Percentiles rank a stretch among this genome's conserved stretches.
Conservation (phyloP, 2,329 filamentous ascomycete species). For the Exophiala aquamarina region DNA sequence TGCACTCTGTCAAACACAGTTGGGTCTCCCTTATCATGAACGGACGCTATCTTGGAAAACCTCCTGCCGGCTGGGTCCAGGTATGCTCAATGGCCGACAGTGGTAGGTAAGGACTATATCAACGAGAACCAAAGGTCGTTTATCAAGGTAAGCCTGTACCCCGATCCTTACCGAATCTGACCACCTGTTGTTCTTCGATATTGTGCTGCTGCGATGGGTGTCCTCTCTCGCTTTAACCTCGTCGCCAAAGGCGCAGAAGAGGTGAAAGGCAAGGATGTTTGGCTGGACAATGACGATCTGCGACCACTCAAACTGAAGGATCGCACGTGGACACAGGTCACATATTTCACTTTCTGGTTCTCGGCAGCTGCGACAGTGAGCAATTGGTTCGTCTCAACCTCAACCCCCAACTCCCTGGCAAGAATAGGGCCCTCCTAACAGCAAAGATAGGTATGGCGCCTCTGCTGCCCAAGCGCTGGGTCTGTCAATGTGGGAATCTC, state of each 20-base stretch:
- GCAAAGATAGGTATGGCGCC: conserved; percentile 37
- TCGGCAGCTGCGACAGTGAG: conserved; percentile 31
- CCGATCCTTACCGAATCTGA: too few relatives aligned
- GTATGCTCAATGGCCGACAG: too few relatives aligned
- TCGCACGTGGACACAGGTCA: conserved; percentile 42
- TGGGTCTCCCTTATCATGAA: too few relatives aligned
- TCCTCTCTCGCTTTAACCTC: not conserved
- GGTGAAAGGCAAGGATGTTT: conserved; percentile 32
- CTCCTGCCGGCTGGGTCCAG: too few relatives aligned
- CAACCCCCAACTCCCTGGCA: too few relatives aligned
- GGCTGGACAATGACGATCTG: conserved; percentile 44
- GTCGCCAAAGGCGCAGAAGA: conserved; percentile 28
- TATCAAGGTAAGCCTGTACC: too few relatives aligned
- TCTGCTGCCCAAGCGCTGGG: conserved; percentile 44
- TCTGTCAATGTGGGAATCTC: conserved; percentile 51
- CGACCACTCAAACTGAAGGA: conserved; percentile 39
- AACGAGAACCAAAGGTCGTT: too few relatives aligned
- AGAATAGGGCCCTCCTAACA: conserved; percentile 30
- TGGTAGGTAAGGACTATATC: too few relatives aligned
- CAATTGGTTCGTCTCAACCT: not conserved
- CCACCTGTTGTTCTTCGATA: too few relatives aligned
- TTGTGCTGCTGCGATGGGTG: not conserved
- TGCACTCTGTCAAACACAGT: too few relatives aligned
- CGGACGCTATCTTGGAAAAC: too few relatives aligned
- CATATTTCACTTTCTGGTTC: conserved; percentile 46